Evolutionary conservation across 257 asterid genomes (phyloP).

Genomic region (Galeopsis tetrahit): DNA sequence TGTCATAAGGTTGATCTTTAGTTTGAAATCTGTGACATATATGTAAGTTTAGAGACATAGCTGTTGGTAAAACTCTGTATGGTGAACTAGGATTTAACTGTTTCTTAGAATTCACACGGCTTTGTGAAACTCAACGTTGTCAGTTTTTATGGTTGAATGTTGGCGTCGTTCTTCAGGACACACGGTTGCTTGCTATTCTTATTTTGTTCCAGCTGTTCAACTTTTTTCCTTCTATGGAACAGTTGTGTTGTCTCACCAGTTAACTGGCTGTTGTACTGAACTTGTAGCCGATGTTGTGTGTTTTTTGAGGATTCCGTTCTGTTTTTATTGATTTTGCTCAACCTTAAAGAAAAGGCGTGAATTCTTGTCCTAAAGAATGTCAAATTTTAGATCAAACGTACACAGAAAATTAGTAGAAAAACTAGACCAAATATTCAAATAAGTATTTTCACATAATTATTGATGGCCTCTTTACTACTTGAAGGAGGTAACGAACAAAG

Average conservation of each 20-base stretch:
- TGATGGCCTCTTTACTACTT: neutral
- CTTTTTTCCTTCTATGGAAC: neutral
- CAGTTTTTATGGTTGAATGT: neutral
- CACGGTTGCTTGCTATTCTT: neutral
- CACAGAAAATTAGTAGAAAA: neutral
- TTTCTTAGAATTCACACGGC: neutral
- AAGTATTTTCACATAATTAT: neutral
- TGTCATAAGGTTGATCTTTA: neutral
- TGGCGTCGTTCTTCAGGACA: neutral
- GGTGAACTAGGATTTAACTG: slow-evolving; percentile 11
- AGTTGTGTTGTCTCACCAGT: neutral
- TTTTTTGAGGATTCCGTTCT: neutral
- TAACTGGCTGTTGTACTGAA: neutral
- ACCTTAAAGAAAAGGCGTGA: neutral
- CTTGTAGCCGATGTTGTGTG: neutral
- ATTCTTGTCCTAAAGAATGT: neutral
- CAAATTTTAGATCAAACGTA: neutral
- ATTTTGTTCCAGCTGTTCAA: neutral
- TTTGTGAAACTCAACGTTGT: slow-evolving; percentile 1
- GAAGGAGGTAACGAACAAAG: neutral
- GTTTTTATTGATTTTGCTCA: neutral
- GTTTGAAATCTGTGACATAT: neutral
- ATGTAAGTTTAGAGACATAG: slow-evolving; percentile 8
- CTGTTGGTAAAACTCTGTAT: slow-evolving; percentile 26
- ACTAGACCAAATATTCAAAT: neutral